A percentile compares a stretch with the other conserved stretches of the same genome.
phyloP scores from a whole-genome alignment of 805 yeast genomes.

The Kockiozyma suomiensis region DNA sequence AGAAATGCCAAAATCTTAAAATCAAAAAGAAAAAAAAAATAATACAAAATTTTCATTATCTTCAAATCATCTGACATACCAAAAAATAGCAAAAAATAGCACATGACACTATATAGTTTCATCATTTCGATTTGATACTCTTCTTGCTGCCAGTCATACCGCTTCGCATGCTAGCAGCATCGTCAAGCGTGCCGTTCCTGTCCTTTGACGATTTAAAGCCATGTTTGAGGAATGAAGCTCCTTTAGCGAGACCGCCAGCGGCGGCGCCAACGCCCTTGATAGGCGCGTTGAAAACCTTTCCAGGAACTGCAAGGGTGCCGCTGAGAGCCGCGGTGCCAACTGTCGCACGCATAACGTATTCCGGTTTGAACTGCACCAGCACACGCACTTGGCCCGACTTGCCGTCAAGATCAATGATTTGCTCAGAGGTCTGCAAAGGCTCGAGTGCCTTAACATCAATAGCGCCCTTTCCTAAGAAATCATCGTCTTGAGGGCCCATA shows the following conservation, averaged over 20 bases:
- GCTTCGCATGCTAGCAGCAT: slow-evolving; percentile 18
- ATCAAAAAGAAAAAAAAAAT: neutral
- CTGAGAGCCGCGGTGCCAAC: slow-evolving; percentile 28
- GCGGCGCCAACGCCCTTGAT: slow-evolving; percentile 54
- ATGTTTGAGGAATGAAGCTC: slow-evolving; percentile 26
- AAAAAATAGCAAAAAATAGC: neutral
- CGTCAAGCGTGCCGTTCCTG: slow-evolving; percentile 16
- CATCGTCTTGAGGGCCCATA: slow-evolving; percentile 84
- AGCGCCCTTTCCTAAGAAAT: slow-evolving; percentile 67
- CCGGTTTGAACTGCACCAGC: slow-evolving; percentile 67
- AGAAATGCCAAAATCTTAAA: neutral
- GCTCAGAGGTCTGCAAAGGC: slow-evolving; percentile 56
- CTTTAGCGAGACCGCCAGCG: slow-evolving; percentile 47
- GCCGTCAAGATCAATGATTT: slow-evolving; percentile 56
- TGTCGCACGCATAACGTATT: slow-evolving; percentile 51
- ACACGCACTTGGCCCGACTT: slow-evolving; percentile 65
- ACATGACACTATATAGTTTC: neutral
- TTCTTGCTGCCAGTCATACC: slow-evolving; percentile 7
- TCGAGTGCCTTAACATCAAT: slow-evolving; percentile 63
- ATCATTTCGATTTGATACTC: neutral
- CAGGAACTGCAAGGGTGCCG: slow-evolving; percentile 40
- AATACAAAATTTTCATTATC: neutral
- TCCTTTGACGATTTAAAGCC: slow-evolving; percentile 16
- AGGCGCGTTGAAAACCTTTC: slow-evolving; percentile 52
- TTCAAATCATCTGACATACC: neutral